These are phyloP conservation scores for Auricularia sp. DNA, from an alignment of 768 basidiomycete species.

Conservation along the genomic window DNA sequence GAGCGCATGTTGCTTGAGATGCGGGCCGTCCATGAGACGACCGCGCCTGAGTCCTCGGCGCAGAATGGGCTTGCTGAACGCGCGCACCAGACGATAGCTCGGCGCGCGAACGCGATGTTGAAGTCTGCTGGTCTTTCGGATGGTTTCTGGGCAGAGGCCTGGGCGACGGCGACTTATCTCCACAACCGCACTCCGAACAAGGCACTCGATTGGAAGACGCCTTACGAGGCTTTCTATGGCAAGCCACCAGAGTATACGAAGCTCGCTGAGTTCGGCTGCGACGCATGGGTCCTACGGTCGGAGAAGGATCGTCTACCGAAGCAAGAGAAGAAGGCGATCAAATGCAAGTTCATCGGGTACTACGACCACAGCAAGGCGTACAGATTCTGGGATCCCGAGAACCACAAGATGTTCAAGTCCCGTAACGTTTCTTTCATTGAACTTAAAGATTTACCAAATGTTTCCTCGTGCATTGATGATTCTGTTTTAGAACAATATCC, in stretches of 20 bases:
- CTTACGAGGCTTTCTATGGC: neutral
- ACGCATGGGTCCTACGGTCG: neutral
- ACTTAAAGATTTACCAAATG: neutral
- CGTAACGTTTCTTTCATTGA: neutral
- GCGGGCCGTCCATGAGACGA: neutral
- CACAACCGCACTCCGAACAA: neutral
- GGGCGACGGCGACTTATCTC: conserved; percentile 4
- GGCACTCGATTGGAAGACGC: neutral
- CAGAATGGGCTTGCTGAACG: conserved; percentile 17
- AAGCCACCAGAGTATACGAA: neutral
- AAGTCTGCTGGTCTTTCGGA: conserved; percentile 6
- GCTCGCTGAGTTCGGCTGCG: neutral
- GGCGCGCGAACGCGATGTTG: conserved; percentile 12
- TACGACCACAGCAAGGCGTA: neutral
- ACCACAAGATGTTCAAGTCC: neutral
- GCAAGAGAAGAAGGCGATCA: neutral
- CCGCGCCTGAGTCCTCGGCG: conserved; percentile 13
- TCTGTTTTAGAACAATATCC: too few species aligned
- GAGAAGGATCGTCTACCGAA: neutral
- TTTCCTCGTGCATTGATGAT: too few species aligned
- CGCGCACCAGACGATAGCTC: conserved; percentile 13
- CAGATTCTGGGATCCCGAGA: neutral
- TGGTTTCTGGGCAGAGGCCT: conserved; percentile 12
- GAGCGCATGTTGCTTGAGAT: neutral
- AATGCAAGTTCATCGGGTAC: neutral